Evolutionary conservation across 805 yeast species (phyloP), one percentile per base, ranked within the genome.

Genomic region (Candida vaughaniae): DNA sequence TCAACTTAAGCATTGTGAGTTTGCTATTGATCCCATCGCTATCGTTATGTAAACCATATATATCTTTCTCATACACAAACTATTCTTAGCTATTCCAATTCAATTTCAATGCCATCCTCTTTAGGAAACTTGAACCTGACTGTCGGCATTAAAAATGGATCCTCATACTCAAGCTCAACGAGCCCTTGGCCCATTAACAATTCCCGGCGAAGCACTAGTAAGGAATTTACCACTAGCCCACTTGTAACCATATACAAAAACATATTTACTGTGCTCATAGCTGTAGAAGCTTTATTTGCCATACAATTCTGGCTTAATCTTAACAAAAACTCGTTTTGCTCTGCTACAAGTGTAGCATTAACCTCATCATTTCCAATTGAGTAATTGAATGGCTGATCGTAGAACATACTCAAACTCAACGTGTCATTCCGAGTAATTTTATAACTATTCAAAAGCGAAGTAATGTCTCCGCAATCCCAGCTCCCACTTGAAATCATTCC

Each of bases 401-500:
- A 35, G 22, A 35, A 35, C 4, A 12, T 8, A 8, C 14, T 30
- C 29, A 35, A 29, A 10, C 5, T n/a, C 9, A 27, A 23, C 22
- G 20, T 14, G 10, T 35, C 29, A 12, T 17, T 10, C 10, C 16
- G 36, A 5, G 39, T 35, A 16, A 45, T 17, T 16, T 39, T 42
- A 34, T 45, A 45, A 10, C 35, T 22, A 8, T n/a, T 10, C 18
- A 45, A 33, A 2, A 45, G 29, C 15, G 22, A 28, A 9, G 15
- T 8, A 8, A 34, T 22, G 20, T 28, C 26, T 10, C 31, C 36
- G 29, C 49, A 45, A 16, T 42, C 25, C 31, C 33, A 25, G 25
- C 18, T 30, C 2, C 49, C 49, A 5, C 22, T 17, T 15, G 25
- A 23, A 9, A 42, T 26, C 29, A 44, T 32, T 11, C 33, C 38